Evolutionary conservation across 1,284 basidiomycete species (phyloP), one percentile per base, ranked within the genome.

Genomic region (Pascua guehoae): DNA sequence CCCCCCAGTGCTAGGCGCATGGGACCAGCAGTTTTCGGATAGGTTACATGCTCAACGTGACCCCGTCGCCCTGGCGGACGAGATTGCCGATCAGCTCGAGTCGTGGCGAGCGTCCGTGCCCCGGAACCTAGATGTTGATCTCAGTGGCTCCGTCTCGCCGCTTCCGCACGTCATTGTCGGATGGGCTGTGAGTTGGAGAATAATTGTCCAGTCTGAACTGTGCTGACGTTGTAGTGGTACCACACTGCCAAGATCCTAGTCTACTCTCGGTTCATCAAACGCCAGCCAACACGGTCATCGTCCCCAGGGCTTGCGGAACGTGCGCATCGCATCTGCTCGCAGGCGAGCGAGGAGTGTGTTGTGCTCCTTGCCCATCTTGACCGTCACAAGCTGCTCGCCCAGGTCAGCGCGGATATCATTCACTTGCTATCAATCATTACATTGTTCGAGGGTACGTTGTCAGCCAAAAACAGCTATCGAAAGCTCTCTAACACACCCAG

Each of bases 381-480:
- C 49, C 56, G 60, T 42, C 61, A 69, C 57, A 61, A 65, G 42
- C 60, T 75, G 12, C 60, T 76, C 1, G 57, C 49, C 8, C 67
- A 68, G 15, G 60, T 67, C n/a, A 71, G 72, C 57, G 64, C 69
- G 40, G 74, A 76, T 58, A 53, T 69, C 10, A 68, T 76, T 14
- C 73, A 76, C 52, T 64, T 75, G 39, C 54, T 76, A 12, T 67
- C 66, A n/a, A 58, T 72, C 18, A 66, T 72, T 2, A 69, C 74
- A 8, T 38, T 75, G 17, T 73, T 69, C 40, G 67, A 70, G 51
- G 67, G 73, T 73, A 44, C 41, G 71, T 63, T 41, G 15, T 17
- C 12, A 5, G 9, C 4, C 41, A 41, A 41, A 41, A 41, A n/a
- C 41, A 2, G 4, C 4, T n/a, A 15, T 18, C 24, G 8, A 24